phyloP scores from a whole-genome alignment of 306 rosid genomes.

The Dalbergia cultrata region DNA sequence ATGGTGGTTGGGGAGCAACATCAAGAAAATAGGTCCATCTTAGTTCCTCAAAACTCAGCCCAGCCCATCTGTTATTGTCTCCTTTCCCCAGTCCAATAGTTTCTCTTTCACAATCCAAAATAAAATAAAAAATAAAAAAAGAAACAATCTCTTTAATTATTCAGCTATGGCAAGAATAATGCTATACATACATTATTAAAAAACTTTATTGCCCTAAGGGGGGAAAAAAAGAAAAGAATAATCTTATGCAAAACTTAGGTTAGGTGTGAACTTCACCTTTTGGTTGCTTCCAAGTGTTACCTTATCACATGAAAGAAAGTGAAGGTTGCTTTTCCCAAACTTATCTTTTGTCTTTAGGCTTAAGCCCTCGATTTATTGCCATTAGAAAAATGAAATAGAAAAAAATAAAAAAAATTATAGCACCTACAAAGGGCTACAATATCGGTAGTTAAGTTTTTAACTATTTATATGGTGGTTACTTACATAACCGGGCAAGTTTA shows the following conservation, averaged over 20 bases:
- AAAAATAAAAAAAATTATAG: too few species aligned
- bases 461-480: not conserved
- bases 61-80: not conserved
- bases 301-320: not conserved
- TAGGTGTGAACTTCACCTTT: not conserved
- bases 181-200: too few species aligned
- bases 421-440: too few species aligned
- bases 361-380: not conserved
- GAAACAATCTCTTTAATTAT: not conserved
- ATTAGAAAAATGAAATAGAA: not conserved
- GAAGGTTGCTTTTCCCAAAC: not conserved
- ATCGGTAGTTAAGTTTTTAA: not conserved
- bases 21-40: not conserved
- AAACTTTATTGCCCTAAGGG: too few species aligned
- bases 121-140: too few species aligned
- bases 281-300: not conserved
- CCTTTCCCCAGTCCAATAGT: not conserved
- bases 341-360: not conserved
- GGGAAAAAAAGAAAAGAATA: too few species aligned
- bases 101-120: not conserved
- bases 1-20: not conserved
- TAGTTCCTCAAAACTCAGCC: not conserved
- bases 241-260: not conserved
- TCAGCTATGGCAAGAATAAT: not conserved
- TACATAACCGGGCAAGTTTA: not conserved